A percentile compares a stretch with the other conserved stretches of the same genome.
These are phyloP conservation scores for Coemansia sp. DNA, from an alignment of 192 early-diverging fungal genomes.

Conservation along the genomic window DNA sequence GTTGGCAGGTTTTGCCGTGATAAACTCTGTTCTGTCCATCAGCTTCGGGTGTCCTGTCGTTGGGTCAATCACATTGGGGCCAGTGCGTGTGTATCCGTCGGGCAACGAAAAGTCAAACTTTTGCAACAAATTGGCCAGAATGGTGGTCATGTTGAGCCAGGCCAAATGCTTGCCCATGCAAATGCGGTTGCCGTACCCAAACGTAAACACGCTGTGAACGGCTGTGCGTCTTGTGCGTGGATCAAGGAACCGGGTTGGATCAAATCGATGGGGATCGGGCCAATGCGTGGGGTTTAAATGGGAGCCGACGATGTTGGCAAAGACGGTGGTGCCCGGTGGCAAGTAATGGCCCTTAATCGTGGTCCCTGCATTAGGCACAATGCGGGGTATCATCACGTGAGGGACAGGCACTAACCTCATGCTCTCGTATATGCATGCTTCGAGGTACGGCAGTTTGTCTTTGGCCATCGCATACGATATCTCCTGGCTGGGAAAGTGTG, in stretches of 20 bases:
- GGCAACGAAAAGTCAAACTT: slow-evolving; percentile 24
- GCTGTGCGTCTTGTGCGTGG: background rate
- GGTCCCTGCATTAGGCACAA: background rate
- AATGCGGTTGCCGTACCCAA: slow-evolving; percentile 28
- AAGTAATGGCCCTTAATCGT: slow-evolving; percentile 24
- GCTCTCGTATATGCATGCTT: slow-evolving; percentile 38
- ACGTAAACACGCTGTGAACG: slow-evolving; percentile 35
- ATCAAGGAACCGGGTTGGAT: slow-evolving; percentile 21
- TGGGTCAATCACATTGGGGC: slow-evolving; percentile 15
- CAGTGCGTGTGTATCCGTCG: slow-evolving; percentile 3
- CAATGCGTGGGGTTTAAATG: slow-evolving; percentile 18
- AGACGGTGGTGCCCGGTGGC: slow-evolving; percentile 22
- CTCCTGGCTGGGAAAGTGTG: background rate
- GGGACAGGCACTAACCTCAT: slow-evolving; percentile 30
- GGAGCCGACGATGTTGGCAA: slow-evolving; percentile 22
- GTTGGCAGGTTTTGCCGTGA: slow-evolving; percentile 19
- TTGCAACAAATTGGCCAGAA: slow-evolving; percentile 29
- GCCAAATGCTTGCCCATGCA: slow-evolving; percentile 44
- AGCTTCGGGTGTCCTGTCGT: slow-evolving; percentile 11
- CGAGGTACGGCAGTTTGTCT: slow-evolving; percentile 13
- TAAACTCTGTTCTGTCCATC: slow-evolving; percentile 25
- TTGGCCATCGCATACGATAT: slow-evolving; percentile 9
- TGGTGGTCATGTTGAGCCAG: slow-evolving; percentile 30
- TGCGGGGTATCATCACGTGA: slow-evolving; percentile 25
- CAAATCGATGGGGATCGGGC: slow-evolving; percentile 14